phyloP scores from a whole-genome alignment of 2,329 filamentous ascomycete genomes.

The Clarireedia paspali region DNA sequence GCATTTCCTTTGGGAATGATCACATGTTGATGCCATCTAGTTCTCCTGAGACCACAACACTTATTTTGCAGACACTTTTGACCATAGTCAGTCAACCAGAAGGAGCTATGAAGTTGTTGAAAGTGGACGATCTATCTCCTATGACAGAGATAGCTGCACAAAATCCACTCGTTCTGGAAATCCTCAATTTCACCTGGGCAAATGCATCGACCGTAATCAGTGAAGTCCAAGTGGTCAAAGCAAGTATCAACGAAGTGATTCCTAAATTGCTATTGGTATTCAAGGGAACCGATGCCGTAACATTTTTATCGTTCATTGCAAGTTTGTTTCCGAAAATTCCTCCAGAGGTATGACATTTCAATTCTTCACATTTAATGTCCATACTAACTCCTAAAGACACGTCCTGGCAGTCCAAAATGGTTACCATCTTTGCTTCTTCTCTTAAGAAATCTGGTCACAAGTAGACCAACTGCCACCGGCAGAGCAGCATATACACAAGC shows the following conservation, averaged over 20 bases:
- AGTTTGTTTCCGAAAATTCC: constrained; percentile 43
- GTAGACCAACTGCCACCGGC: constrained; percentile 45
- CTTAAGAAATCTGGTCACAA: constrained; percentile 46
- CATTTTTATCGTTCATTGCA: constrained; percentile 49
- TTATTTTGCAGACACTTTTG: constrained; percentile 50
- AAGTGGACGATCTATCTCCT: constrained; percentile 43
- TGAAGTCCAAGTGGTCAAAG: constrained; percentile 29
- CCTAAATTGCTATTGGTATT: constrained; percentile 45
- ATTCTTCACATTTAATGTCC: background rate
- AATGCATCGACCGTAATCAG: constrained; percentile 34
- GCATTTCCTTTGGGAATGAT: background rate
- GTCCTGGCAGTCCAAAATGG: constrained; percentile 47
- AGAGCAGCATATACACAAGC: constrained; percentile 53
- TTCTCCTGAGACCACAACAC: constrained; percentile 42
- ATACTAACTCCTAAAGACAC: constrained; percentile 32
- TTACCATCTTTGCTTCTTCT: constrained; percentile 39
- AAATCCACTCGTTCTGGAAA: constrained; percentile 45
- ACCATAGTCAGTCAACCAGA: constrained; percentile 44
- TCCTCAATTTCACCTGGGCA: constrained; percentile 50
- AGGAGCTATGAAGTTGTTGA: constrained; percentile 42
- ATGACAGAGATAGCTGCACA: constrained; percentile 50
- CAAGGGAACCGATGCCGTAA: constrained; percentile 51
- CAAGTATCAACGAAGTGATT: constrained; percentile 41
- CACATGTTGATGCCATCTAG: constrained; percentile 29
- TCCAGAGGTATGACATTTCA: constrained; percentile 35